Evolutionary conservation across 805 yeast species (phyloP).

Genomic region (Diddensiella santjacobensis): DNA sequence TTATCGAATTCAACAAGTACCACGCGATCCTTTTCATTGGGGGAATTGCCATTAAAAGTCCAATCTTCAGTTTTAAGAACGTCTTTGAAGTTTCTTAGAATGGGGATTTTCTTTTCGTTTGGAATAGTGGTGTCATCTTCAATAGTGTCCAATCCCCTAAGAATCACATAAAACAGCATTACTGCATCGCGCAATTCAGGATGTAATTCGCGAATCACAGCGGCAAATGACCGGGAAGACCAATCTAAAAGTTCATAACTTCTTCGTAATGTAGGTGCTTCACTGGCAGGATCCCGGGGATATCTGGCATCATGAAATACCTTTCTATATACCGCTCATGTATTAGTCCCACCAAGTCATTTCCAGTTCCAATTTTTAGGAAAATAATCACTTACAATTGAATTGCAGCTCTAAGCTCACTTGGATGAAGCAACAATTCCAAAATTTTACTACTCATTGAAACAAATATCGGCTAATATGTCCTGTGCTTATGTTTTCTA

Average conservation of each 20-base stretch:
- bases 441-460: conserved; percentile 58
- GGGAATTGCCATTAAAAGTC: conserved; percentile 70
- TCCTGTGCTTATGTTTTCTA: too few species aligned
- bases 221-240: conserved; percentile 91
- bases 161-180: conserved; percentile 77
- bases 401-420: conserved; percentile 63
- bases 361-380: background rate
- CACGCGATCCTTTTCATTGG: conserved; percentile 73
- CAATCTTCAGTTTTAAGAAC: conserved; percentile 65
- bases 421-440: conserved; percentile 64
- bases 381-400: conserved; percentile 44
- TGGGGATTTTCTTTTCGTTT: conserved; percentile 65
- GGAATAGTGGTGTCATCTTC: conserved; percentile 94
- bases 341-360: too few species aligned
- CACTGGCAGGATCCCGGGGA: conserved; percentile 43
- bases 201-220: conserved; percentile 85
- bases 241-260: conserved; percentile 64
- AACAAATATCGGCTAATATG: too few species aligned
- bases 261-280: conserved; percentile 45
- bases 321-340: conserved; percentile 30
- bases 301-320: conserved; percentile 51
- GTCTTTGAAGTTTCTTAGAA: conserved; percentile 63
- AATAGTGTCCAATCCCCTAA: conserved; percentile 90
- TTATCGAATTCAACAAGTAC: conserved; percentile 77
- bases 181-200: conserved; percentile 80